These are phyloP conservation scores for Parachaetomium inaequale DNA, from an alignment of 495 filamentous ascomycete genomes.

Conservation along the genomic window DNA sequence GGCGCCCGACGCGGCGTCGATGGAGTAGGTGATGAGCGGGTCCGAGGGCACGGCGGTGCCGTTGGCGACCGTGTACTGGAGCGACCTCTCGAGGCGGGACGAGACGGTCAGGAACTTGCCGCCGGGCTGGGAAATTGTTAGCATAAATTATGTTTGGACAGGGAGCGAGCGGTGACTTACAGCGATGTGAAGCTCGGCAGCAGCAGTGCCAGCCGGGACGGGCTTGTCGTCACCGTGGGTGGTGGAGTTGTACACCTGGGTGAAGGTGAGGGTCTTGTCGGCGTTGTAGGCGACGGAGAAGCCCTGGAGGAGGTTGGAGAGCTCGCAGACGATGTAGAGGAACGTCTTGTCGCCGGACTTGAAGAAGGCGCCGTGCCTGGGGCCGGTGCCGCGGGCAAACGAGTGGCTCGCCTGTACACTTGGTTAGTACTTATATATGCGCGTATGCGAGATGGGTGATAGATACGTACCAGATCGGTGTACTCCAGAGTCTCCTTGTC, in stretches of 20 bases:
- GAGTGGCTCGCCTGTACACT: neutral
- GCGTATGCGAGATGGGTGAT: constrained; percentile 9
- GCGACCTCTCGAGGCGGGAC: constrained; percentile 56
- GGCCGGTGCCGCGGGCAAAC: constrained; percentile 53
- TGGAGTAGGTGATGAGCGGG: constrained; percentile 45
- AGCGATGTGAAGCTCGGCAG: constrained; percentile 58
- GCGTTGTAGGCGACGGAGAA: constrained; percentile 57
- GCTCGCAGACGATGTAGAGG: constrained; percentile 63
- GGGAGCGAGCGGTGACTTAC: constrained; percentile 38
- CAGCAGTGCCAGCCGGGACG: constrained; percentile 41
- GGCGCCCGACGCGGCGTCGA: constrained; percentile 46
- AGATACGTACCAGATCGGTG: constrained; percentile 24
- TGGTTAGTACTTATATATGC: neutral
- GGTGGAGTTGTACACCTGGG: constrained; percentile 39
- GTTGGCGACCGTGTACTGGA: constrained; percentile 45
- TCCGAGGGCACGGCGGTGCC: constrained; percentile 44
- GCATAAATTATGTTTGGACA: neutral
- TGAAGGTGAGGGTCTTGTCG: constrained; percentile 42
- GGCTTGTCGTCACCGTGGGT: constrained; percentile 43
- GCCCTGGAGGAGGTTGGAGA: constrained; percentile 54
- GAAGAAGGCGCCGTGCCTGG: constrained; percentile 64
- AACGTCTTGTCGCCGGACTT: constrained; percentile 44
- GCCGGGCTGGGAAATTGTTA: constrained; percentile 45
- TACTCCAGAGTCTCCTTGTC: constrained; percentile 39
- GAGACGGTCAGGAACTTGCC: constrained; percentile 58